phyloP scores from a whole-genome alignment of 768 basidiomycete species.

The Termitomyces sp. region DNA sequence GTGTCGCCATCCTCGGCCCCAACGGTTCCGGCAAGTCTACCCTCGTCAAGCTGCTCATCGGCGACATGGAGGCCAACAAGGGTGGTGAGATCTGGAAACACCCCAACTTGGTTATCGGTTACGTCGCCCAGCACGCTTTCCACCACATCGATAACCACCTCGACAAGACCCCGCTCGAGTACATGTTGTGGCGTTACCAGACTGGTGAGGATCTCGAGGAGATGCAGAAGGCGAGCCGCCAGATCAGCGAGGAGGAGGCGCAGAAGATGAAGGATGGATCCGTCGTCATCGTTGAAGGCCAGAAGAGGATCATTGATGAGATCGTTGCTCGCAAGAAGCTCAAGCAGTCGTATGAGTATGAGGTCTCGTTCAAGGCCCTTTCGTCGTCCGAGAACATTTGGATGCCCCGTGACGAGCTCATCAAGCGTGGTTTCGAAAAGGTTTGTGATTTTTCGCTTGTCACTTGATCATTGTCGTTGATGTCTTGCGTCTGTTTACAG shows the following conservation, averaged over 20 bases:
- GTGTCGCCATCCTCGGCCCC: constrained; percentile 97
- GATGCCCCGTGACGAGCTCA: constrained; percentile 92
- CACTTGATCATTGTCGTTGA: constrained; percentile 8
- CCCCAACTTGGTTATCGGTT: constrained; percentile 98
- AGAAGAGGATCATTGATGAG: constrained; percentile 94
- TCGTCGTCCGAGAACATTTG: constrained; percentile 98
- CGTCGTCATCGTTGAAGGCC: constrained; percentile 81
- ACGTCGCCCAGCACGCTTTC: constrained; percentile 99
- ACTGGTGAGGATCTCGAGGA: constrained; percentile 98
- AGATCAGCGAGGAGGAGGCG: constrained; percentile 82
- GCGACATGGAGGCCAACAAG: constrained; percentile 94
- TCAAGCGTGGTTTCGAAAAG: constrained; percentile 99
- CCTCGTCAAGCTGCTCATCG: constrained; percentile 93
- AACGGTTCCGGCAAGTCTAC: constrained; percentile 99
- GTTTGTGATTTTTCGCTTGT: constrained; percentile 20
- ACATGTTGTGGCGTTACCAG: constrained; percentile 99
- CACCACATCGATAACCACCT: constrained; percentile 98
- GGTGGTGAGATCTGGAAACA: constrained; percentile 99
- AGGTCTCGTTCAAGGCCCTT: constrained; percentile 92
- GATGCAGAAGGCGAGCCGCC: constrained; percentile 85
- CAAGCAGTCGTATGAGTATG: constrained; percentile 99
- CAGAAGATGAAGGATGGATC: constrained; percentile 98
- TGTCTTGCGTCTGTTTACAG: constrained; percentile 26
- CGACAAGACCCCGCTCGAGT: constrained; percentile 98
- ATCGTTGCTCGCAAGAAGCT: constrained; percentile 90